These are phyloP conservation scores for Sisymbrium altissimum DNA, from an alignment of 345 rosid genomes.

Conservation along the genomic window DNA sequence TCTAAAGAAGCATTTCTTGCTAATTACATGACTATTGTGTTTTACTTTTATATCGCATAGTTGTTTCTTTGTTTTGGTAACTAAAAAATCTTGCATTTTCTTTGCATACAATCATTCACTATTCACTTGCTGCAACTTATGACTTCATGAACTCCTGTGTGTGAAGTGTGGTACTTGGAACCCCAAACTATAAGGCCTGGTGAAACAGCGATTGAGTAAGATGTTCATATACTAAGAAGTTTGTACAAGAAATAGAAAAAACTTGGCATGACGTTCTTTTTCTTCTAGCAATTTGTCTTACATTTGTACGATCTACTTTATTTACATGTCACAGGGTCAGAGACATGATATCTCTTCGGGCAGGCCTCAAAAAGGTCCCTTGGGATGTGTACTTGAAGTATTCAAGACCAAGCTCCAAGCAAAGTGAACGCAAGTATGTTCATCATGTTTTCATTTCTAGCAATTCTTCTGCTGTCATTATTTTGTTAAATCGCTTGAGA, in stretches of 20 bases:
- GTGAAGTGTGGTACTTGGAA: constrained; percentile 99
- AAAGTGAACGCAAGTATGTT: constrained; percentile 89
- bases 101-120: constrained; percentile 90
- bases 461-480: not conserved
- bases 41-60: not conserved
- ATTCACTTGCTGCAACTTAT: constrained; percentile 95
- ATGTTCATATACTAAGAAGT: constrained; percentile 40
- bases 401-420: constrained; percentile 93
- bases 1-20: not conserved
- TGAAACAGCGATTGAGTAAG: constrained; percentile 85
- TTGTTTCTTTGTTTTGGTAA: not conserved
- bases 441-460: constrained; percentile 8
- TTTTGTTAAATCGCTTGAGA: not conserved
- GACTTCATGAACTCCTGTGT: constrained; percentile 99
- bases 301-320: not conserved
- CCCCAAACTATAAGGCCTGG: constrained; percentile 83
- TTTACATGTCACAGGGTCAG: constrained; percentile 57
- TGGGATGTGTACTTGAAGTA: constrained; percentile 99
- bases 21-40: not conserved
- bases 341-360: constrained; percentile 84
- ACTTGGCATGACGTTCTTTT: not conserved
- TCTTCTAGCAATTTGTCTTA: not conserved
- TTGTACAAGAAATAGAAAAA: not conserved
- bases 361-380: constrained; percentile 92
- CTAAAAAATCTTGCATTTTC: constrained; percentile 3